phyloP scores from a whole-genome alignment of 352 stramenopile genomes.

The Globisporangium paroecandrum region DNA sequence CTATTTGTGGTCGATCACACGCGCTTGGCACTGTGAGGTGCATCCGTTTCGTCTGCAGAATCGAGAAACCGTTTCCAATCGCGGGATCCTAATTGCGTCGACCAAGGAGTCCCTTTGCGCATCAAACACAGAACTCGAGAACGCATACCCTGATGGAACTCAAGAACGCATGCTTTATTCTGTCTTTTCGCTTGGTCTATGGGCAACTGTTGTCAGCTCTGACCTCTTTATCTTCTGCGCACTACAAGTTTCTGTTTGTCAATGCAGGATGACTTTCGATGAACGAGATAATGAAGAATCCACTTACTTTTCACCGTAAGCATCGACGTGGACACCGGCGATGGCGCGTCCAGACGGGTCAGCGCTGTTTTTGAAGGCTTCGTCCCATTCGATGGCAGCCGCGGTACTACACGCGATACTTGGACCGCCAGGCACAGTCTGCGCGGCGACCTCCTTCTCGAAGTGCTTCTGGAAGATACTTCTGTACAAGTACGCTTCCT shows the following conservation, averaged over 20 bases:
- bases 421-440: slow-evolving; percentile 96
- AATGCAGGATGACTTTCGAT: slow-evolving; percentile 1
- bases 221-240: background rate
- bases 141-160: background rate
- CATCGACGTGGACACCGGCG: slow-evolving; percentile 93
- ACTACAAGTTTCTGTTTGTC: slow-evolving; percentile 1
- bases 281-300: background rate
- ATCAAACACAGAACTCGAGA: background rate
- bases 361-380: slow-evolving; percentile 90
- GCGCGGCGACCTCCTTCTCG: slow-evolving; percentile 93
- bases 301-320: slow-evolving; percentile 63
- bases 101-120: background rate
- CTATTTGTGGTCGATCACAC: background rate
- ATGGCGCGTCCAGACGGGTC: slow-evolving; percentile 95
- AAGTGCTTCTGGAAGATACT: slow-evolving; percentile 99
- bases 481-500: slow-evolving; percentile 95
- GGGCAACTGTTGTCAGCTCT: background rate
- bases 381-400: slow-evolving; percentile 98
- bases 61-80: background rate
- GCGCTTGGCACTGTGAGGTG: background rate
- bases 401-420: slow-evolving; percentile 98
- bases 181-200: slow-evolving; percentile 7
- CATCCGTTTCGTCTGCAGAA: slow-evolving; percentile 10
- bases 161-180: slow-evolving; percentile 7
- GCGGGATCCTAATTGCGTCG: background rate